phyloP scores from a whole-genome alignment of 495 filamentous ascomycete genomes.

The Neurospora pannonica region DNA sequence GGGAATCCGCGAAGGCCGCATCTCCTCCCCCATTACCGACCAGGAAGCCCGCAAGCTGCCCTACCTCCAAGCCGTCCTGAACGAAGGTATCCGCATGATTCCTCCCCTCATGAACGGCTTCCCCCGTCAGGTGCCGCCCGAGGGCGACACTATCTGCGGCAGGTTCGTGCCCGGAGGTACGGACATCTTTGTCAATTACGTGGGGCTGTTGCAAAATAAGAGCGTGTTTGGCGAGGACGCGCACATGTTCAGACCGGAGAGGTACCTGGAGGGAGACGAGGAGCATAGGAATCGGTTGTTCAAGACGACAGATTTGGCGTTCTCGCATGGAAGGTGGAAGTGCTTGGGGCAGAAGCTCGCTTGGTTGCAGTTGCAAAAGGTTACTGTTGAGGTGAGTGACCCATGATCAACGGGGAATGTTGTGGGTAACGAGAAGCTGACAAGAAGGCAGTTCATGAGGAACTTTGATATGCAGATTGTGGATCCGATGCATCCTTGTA shows the following conservation, averaged over 20 bases:
- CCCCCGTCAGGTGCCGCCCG: constrained; percentile 16
- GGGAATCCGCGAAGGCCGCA: constrained; percentile 22
- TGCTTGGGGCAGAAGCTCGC: constrained; percentile 10
- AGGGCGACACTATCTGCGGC: constrained; percentile 40
- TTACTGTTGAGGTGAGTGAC: constrained; percentile 6
- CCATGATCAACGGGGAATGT: background rate
- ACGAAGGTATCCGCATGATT: constrained; percentile 20
- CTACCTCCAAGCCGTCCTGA: constrained; percentile 25
- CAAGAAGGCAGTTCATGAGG: background rate
- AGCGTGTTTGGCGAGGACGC: constrained; percentile 37
- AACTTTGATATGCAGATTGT: constrained; percentile 9
- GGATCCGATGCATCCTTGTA: background rate
- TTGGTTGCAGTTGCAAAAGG: constrained; percentile 9
- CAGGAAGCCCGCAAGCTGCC: constrained; percentile 40
- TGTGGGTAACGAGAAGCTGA: background rate
- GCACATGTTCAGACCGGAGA: constrained; percentile 39
- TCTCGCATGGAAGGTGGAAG: constrained; percentile 6
- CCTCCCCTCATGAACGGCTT: constrained; percentile 8
- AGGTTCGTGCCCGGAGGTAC: background rate
- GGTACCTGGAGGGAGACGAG: constrained; percentile 32
- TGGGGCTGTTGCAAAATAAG: constrained; percentile 22
- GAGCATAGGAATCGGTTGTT: background rate
- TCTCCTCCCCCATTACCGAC: constrained; percentile 51
- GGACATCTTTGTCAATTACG: constrained; percentile 25
- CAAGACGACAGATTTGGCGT: constrained; percentile 4